Base-by-base conservation (phyloP, 345 rosid genomes). In the Arabis hirsuta region DNA sequence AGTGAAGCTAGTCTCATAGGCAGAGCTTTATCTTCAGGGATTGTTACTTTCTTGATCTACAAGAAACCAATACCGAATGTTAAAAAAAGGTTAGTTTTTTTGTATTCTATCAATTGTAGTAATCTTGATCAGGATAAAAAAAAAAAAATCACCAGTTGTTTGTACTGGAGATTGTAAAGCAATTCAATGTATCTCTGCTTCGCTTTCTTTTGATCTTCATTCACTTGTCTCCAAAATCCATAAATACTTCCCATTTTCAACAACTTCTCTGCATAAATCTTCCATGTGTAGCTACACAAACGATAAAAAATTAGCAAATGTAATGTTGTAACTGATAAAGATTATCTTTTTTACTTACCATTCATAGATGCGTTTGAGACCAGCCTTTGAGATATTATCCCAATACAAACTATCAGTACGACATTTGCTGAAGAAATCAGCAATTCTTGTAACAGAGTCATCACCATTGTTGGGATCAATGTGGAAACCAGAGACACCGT, bases 401-500 rank as follows among this genome's bases (percentile, higher is more conserved):
- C 98, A 95, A 54, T 80, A 70, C 32, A 62, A 84, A 29, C 79
- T 65, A 76, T 87, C 92, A 4, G 20, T 48, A 59, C 77, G 77
- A 80, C 98, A 87, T 42, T 79, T 87, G 48, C 85, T 90, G 13
- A 95, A 95, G 85, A 95, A 95, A 63, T 90, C 91, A 3, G 82
- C 90, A 10, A 91, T 90, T 55, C 65, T 90, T 43, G 78, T 72
- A 73, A 89, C 83, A 31, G 96, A 82, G 12, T 85, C 91, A 4
- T 90, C 91, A 1, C 98, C 98, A 65, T 87, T 84, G 81, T 81
- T 86, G 1, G 99, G 99, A 75, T 91, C 88, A 9, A 90, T 82
- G 63, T 88, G 96, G 78, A 91, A 95, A 27, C 99, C 98, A 4
- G 97, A 95, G 69, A 90, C 78, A 16, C 90, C 94, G 76, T 95